These are phyloP conservation scores for Chrysosporium keratinophilum DNA, from an alignment of 2,329 filamentous ascomycete species.

Conservation along the genomic window DNA sequence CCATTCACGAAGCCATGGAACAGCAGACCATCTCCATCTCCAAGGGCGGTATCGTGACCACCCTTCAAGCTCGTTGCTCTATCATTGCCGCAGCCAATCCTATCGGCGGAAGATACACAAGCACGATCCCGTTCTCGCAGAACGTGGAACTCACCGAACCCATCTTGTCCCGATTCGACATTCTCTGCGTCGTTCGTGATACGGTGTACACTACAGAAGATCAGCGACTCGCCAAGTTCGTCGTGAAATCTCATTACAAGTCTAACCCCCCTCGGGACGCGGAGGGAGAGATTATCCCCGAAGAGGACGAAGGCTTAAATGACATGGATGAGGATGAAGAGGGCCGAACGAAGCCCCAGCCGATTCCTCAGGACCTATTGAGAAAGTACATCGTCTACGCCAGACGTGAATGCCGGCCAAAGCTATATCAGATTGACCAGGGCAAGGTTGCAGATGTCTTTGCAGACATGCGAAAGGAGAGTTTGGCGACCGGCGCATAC, in stretches of 20 bases:
- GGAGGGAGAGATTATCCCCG: constrained; percentile 17
- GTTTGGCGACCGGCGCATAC: constrained; percentile 85
- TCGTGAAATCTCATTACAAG: constrained; percentile 84
- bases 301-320: constrained; percentile 43
- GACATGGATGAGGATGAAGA: constrained; percentile 19
- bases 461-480: constrained; percentile 90
- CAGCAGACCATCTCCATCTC: constrained; percentile 99
- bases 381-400: constrained; percentile 97
- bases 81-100: constrained; percentile 96
- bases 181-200: constrained; percentile 90
- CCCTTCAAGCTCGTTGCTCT: constrained; percentile 86
- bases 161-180: constrained; percentile 95
- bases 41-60: constrained; percentile 96
- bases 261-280: constrained; percentile 60
- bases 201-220: constrained; percentile 88
- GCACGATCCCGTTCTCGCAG: constrained; percentile 85
- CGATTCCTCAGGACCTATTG: constrained; percentile 81
- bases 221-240: constrained; percentile 85
- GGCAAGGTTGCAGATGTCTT: constrained; percentile 93
- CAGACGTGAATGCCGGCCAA: constrained; percentile 76
- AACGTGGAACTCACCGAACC: constrained; percentile 97
- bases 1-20: constrained; percentile 99
- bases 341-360: constrained; percentile 44
- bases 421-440: constrained; percentile 94
- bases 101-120: constrained; percentile 91